Evolutionary conservation across 805 yeast species (phyloP), one percentile per base, ranked within the genome.

Genomic region (Metschnikowia baotianmanensis): DNA sequence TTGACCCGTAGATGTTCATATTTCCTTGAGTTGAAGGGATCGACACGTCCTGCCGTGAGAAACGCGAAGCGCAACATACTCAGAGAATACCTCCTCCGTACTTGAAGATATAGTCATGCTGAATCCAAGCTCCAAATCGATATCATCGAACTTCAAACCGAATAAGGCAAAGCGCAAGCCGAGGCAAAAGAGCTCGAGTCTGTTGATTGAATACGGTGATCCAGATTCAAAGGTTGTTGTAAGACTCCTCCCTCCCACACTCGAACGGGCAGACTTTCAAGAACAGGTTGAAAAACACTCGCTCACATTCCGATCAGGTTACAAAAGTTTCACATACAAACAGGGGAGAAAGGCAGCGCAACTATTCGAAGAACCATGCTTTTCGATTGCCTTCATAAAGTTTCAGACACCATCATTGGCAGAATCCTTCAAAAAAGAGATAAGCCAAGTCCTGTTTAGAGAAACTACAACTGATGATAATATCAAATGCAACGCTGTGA

Each of bases 391-490:
- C 30, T 42, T 48, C 42, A 6, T 56, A 3, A 34, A 35, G 28
- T 55, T 57, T 27, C 17, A 31, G 13, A 36, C 50, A 10, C 42
- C 28, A 6, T 35, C 17, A 3, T 18, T 24, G 7, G 46, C 52
- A 4, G 41, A 36, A 2, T 25, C 36, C 13, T 52, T 56, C 34
- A 32, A 31, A 24, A 30, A 21, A 12, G 46, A 31, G 8, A 26
- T 54, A 12, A 34, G 35, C 12, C 49, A 45, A 0, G 50, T 62
- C 25, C 52, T 58, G 25, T 63, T 58, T 59, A 38, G 35, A 15
- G 67, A 59, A 21, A 43, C 48, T 2, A 50, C 43, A 4, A 52
- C 62, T 2, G 53, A 51, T 6, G 65, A 59, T 29, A 45, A 57
- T 11, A 54, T 65, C 36, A 43, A 50, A 24, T 50, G 54, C 35